Evolutionary conservation across 1,284 basidiomycete genomes (phyloP), one percentile per base, ranked within the genome.

Genomic region (Lignosus rhinocerotis): DNA sequence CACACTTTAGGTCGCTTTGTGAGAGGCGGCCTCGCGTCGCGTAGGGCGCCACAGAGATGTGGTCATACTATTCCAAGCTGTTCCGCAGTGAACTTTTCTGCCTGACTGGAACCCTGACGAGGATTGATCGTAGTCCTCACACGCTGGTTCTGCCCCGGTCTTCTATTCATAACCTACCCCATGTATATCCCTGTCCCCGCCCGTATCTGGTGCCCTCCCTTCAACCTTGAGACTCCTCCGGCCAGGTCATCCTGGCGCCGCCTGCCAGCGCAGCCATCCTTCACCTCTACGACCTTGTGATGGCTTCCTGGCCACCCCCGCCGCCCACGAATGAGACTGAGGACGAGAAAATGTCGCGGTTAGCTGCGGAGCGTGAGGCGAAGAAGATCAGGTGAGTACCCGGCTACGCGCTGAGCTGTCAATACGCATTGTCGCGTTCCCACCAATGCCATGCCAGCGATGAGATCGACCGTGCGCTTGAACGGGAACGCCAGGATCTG

Each of bases 381-480:
- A 65, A 63, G 56, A 53, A 49, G 51, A 61, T 65, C 34, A 65
- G 63, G 63, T 65, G 49, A 42, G 61, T 38, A 17, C n/a, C n/a
- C n/a, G n/a, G n/a, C n/a, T n/a, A n/a, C 19, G 6, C 21, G 10
- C 16, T 36, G 38, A 4, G 45, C 36, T 55, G 31, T 51, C 52
- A 32, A 30, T 19, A 21, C 30, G 9, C 25, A 9, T 41, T 56
- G 16, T 43, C n/a, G 50, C 42, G 19, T 12, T 33, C 36, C 30
- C 36, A n/a, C 16, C 78, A 77, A 63, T 70, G 72, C 44, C n/a
- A 19, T 21, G 68, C 76, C 39, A 85, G 80, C 71, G 82, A 85
- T 60, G 72, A 72, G 21, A 87, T 87, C 64, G 83, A 87, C 69
- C 75, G 72, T 31, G 73, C 74, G 32, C 69, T 87, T 30, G 76